phyloP scores from a whole-genome alignment of 2,329 filamentous ascomycete genomes.

The Fusarium liriodendri region DNA sequence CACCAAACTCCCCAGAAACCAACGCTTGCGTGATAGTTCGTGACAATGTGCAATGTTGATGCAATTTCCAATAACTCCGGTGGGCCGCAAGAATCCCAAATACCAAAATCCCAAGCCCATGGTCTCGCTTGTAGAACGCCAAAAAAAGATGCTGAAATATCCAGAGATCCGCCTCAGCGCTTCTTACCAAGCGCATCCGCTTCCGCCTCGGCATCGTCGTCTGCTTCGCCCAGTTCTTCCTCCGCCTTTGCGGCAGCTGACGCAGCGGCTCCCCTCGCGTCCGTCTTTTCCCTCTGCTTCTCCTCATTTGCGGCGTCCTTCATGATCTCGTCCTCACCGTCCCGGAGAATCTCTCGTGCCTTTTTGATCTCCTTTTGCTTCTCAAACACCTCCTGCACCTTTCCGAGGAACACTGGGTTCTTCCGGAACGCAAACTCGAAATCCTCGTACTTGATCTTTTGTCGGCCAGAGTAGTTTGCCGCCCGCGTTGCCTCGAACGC shows the following conservation, averaged over 20 bases:
- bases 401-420: constrained; percentile 86
- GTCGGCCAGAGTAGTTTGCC: constrained; percentile 86
- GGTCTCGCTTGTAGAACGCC: constrained; percentile 12
- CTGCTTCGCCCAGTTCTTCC: constrained; percentile 64
- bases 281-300: constrained; percentile 50
- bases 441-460: constrained; percentile 98
- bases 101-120: background rate
- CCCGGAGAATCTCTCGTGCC: constrained; percentile 79
- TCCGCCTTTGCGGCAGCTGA: constrained; percentile 49
- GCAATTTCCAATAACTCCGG: constrained; percentile 25
- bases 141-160: background rate
- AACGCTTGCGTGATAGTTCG: background rate
- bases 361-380: constrained; percentile 89
- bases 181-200: constrained; percentile 55
- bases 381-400: constrained; percentile 89
- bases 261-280: constrained; percentile 54
- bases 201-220: constrained; percentile 61
- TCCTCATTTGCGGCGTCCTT: constrained; percentile 62
- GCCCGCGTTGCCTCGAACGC: constrained; percentile 89
- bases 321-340: constrained; percentile 71
- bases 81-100: background rate
- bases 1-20: background rate
- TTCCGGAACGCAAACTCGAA: constrained; percentile 93
- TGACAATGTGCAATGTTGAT: constrained; percentile 8
- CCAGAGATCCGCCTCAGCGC: constrained; percentile 38